These are phyloP conservation scores for Saturnispora mendoncae DNA, from an alignment of 805 yeast genomes.

Conservation along the genomic window DNA sequence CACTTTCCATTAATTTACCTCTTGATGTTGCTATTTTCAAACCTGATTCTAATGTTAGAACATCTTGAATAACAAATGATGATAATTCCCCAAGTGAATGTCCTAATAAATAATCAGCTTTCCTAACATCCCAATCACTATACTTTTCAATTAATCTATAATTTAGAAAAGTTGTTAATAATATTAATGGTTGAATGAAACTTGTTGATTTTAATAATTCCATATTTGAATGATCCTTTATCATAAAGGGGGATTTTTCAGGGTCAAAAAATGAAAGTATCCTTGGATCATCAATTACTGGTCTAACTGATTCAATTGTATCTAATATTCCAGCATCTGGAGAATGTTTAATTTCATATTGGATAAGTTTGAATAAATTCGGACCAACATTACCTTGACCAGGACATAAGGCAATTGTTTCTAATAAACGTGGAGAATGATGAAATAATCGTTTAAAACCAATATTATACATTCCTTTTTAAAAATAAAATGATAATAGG, in stretches of 20 bases:
- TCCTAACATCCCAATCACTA: constrained; percentile 16
- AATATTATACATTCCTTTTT: too few relatives aligned
- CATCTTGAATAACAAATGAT: constrained; percentile 23
- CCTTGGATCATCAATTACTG: constrained; percentile 3
- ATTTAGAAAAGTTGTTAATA: constrained; percentile 19
- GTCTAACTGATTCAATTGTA: constrained; percentile 2
- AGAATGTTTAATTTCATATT: constrained; percentile 8
- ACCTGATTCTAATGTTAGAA: constrained; percentile 21
- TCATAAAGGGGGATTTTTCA: constrained; percentile 1
- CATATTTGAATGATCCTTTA: background rate
- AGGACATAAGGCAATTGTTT: constrained; percentile 20
- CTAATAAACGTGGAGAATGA: background rate
- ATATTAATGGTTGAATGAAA: constrained; percentile 14
- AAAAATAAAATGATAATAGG: too few relatives aligned
- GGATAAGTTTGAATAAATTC: constrained; percentile 10
- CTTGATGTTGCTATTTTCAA: constrained; percentile 21
- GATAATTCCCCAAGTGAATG: constrained; percentile 32
- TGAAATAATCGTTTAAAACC: background rate
- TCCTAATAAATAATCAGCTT: constrained; percentile 24
- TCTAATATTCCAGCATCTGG: constrained; percentile 3
- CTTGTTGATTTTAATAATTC: constrained; percentile 8
- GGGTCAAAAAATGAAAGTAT: constrained; percentile 7
- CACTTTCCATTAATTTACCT: constrained; percentile 28
- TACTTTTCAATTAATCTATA: constrained; percentile 14
- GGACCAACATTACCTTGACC: constrained; percentile 26